Conservation (phyloP, 2,329 filamentous ascomycete genomes). For the Apiospora malaysiana region DNA sequence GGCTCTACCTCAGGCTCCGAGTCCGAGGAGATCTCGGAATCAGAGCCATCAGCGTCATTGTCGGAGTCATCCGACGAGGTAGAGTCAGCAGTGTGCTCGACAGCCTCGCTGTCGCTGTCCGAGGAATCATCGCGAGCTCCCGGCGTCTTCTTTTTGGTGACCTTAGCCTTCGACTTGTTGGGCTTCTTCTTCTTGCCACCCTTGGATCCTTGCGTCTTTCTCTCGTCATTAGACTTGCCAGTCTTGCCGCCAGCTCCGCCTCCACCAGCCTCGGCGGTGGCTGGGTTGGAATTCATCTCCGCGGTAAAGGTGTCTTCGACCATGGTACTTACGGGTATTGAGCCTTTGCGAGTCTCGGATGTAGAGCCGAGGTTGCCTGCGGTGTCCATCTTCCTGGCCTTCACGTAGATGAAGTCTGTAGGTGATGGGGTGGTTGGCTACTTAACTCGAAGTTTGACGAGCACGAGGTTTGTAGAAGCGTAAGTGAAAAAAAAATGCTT, state of each 20-base stretch:
- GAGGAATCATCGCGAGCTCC: conserved; percentile 20
- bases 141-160: conserved; percentile 32
- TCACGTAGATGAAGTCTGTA: conserved; percentile 21
- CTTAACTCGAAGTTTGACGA: background rate
- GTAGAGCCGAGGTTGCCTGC: conserved; percentile 28
- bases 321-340: conserved; percentile 18
- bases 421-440: background rate
- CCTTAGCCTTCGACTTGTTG: conserved; percentile 29
- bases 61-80: conserved; percentile 28
- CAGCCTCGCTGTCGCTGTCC: conserved; percentile 22
- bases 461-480: background rate
- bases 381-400: conserved; percentile 29
- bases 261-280: background rate
- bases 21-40: conserved; percentile 34
- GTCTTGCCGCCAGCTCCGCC: background rate
- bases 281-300: background rate
- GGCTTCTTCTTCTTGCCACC: conserved; percentile 15
- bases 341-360: conserved; percentile 32
- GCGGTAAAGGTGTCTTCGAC: background rate
- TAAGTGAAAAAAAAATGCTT: background rate
- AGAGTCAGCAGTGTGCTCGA: conserved; percentile 27
- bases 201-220: background rate
- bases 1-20: background rate
- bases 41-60: conserved; percentile 26
- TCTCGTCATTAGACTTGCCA: background rate